Evolutionary conservation across 495 filamentous ascomycete species (phyloP), one percentile per base, ranked within the genome.

Genomic region (Acidiella bohemica): DNA sequence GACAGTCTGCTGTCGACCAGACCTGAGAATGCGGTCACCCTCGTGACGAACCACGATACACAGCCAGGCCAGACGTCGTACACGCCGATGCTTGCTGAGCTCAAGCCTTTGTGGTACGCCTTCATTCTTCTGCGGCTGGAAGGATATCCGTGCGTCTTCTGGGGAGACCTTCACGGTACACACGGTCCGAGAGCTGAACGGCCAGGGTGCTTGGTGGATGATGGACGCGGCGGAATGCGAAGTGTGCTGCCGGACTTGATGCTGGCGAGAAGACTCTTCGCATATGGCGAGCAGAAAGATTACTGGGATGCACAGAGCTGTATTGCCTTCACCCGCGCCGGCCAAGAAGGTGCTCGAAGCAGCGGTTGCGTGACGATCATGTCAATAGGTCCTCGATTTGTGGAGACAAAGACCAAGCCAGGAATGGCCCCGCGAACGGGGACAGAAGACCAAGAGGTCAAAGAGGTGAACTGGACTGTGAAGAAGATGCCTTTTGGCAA

Each of bases 121-220:
- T 57, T 63, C 32, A 83, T 82, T 40, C 72, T 84, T 12, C 70
- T 84, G 14, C 74, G 77, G 17, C 53, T 64, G 26, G 56, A 65
- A 10, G 79, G 80, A 24, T 77, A 76, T 41, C 80, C 80, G 0
- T 84, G 78, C 46, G 48, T 82, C 36, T 86, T 80, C 54, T 84
- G 78, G 52, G 80, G 80, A 22, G 80, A 86, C 47, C 47, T 84
- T 8, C 84, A 81, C 53, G 79, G 80, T n/a, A 74, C 78, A 44
- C 57, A 66, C 43, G 69, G 59, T 9, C 57, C 68, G 20, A 55
- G 65, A 17, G 60, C 71, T 2, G 68, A 68, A 36, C 65, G 65
- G 2, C 73, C 78, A 3, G 67, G 75, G 8, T 80, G 75, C 51
- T 11, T 21, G 4, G 29, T 36, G 10, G 8, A n/a, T 6, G 31